Conservation (phyloP, 2,329 filamentous ascomycete species). For the Neoascochyta sp. region DNA sequence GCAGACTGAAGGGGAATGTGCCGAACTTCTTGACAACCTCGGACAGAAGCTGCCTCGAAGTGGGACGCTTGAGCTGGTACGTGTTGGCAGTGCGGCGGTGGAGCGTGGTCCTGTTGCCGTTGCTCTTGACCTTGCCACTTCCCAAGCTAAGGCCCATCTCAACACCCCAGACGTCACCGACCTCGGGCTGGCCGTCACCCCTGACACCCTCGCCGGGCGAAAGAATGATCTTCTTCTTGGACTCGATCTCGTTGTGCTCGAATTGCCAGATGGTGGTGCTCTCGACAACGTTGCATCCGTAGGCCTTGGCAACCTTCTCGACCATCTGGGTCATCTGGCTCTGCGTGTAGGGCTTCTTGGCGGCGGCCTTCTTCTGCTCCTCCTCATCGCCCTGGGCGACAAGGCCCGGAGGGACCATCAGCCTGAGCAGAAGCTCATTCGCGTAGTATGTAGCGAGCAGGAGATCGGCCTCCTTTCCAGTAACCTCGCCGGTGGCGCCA, state of each 20-base stretch:
- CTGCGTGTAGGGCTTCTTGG: slow-evolving; percentile 80
- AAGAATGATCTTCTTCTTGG: slow-evolving; percentile 96
- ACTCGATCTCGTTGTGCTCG: slow-evolving; percentile 95
- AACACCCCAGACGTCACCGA: slow-evolving; percentile 95
- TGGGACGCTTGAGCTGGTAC: slow-evolving; percentile 89
- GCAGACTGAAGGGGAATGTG: slow-evolving; percentile 94
- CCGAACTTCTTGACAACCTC: slow-evolving; percentile 98
- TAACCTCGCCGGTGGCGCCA: slow-evolving; percentile 60
- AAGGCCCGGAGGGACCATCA: slow-evolving; percentile 88
- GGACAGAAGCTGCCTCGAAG: slow-evolving; percentile 85
- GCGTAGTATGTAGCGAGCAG: slow-evolving; percentile 89
- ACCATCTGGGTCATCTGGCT: slow-evolving; percentile 80
- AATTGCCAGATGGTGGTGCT: slow-evolving; percentile 98
- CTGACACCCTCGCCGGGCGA: slow-evolving; percentile 80
- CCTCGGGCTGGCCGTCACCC: slow-evolving; percentile 82
- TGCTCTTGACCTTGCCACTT: slow-evolving; percentile 88
- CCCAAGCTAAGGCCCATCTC: slow-evolving; percentile 91
- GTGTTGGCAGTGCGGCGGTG: slow-evolving; percentile 90
- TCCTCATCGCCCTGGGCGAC: slow-evolving; percentile 81
- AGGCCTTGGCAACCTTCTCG: slow-evolving; percentile 87
- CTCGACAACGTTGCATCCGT: slow-evolving; percentile 90
- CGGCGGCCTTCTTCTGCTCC: slow-evolving; percentile 84
- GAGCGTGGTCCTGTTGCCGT: slow-evolving; percentile 81
- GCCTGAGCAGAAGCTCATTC: slow-evolving; percentile 86
- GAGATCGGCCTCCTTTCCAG: slow-evolving; percentile 78